Conservation (phyloP, 2,329 filamentous ascomycete species). For the Aspergillus sp. region DNA sequence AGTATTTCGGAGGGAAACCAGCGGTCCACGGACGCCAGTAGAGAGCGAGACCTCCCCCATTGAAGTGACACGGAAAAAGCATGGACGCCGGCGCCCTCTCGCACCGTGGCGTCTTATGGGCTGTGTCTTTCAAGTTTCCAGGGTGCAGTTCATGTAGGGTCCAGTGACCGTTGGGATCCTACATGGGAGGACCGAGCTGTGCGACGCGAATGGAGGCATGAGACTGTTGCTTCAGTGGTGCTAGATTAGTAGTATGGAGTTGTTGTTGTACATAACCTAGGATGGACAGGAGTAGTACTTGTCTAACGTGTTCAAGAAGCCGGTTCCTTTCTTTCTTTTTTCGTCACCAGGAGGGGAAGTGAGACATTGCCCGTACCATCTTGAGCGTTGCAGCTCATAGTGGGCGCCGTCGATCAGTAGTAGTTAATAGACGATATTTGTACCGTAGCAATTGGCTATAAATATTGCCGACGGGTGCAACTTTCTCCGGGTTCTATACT, state of each 20-base stretch:
- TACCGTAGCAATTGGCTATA: too few species aligned
- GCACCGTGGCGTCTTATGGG: not conserved
- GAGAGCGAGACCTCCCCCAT: not conserved
- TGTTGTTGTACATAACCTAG: not conserved
- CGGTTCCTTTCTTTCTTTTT: not conserved
- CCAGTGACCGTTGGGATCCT: not conserved
- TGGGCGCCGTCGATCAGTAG: too few species aligned
- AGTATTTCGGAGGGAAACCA: not conserved
- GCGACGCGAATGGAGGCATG: not conserved
- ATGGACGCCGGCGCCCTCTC: not conserved
- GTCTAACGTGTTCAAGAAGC: conserved; percentile 6
- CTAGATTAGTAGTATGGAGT: not conserved
- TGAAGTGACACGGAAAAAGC: conserved; percentile 1
- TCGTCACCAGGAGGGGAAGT: too few species aligned
- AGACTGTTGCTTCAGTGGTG: not conserved
- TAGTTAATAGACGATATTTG: too few species aligned
- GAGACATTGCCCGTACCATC: too few species aligned
- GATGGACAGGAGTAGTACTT: not conserved
- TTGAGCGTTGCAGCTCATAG: too few species aligned
- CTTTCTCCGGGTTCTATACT: too few species aligned
- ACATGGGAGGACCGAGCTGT: not conserved
- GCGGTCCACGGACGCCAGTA: too few species aligned
- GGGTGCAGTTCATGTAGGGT: not conserved
- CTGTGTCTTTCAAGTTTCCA: not conserved
- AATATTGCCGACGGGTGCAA: too few species aligned